Evolutionary conservation across 225 moss, liverwort and hornwort species (phyloP), one percentile per base, ranked within the genome.

Genomic region (Sphagnum tenellum): DNA sequence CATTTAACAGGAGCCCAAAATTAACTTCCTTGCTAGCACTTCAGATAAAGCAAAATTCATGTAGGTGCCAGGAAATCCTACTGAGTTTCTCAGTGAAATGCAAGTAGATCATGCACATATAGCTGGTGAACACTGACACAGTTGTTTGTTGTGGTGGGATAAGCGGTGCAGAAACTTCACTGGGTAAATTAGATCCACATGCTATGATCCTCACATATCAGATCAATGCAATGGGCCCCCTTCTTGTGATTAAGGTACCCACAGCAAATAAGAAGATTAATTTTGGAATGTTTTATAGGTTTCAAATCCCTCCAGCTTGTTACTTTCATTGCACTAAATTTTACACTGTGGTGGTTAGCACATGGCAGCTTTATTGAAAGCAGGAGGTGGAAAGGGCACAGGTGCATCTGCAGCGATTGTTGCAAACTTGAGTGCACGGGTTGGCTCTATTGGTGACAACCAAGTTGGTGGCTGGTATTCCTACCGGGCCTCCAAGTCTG

Each of bases 401-500:
- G 64, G 50, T 4, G 84, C 82, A 70, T 71, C 82, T 60, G 66
- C 78, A 59, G 89, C 96, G 59, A 81, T 90, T 12, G 83, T 98
- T 56, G 96, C 96, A 3, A 98, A 98, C 66, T 71, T 93, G 45
- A 98, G 96, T 84, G 96, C 96, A 46, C 83, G 96, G 63, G 96
- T 98, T 14, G 87, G 90, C 65, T 98, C 96, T 47, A 90, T 98
- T 71, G 85, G 93, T 13, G 93, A 98, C 57, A 98, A 98, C 68
- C 77, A 67, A 65, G 81, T 81, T 55, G 96, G 96, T n/a, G 96
- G 96, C 12, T 98, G 96, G 96, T 98, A 89, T 62, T 83, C 92
- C 2, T 98, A 98, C 66, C 92, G 96, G 69, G 96, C 96, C 58
- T 98, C 96, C 14, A 98, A 98, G 74, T 70, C 96, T 47, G 96